Base-by-base conservation (phyloP, 2,329 filamentous ascomycete genomes). In the Pseudogymnoascus sp. region DNA sequence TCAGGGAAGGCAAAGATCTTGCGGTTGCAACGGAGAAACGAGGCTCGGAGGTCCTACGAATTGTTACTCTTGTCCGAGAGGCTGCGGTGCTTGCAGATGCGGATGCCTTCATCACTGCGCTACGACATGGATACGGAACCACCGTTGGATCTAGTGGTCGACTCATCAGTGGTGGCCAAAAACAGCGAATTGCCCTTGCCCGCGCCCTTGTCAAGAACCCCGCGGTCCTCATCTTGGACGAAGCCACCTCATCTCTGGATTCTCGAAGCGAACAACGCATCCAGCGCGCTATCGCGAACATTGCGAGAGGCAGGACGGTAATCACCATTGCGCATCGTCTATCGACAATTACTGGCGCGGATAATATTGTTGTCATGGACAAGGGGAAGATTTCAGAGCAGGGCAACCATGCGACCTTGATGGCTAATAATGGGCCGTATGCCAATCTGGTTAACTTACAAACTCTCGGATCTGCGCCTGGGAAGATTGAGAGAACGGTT, bases 311-410 rank as follows among this genome's bases (percentile, higher is more conserved):
- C 56, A 88, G 93, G 50, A 97, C 93, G 0, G 87, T 96, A 77
- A 84, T 97, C 65, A 91, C 97, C 46, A 97, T 97, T 77, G 93
- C 93, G 76, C 91, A 96, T 75, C 88, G 91, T 61, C 79, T 96
- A 17, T 93, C 90, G 35, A 96, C 91, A 0, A 93, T 96, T 68
- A 91, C 88, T 91, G 93, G 90, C 63, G 91, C 91, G 2, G 89
- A 96, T 72, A 88, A 91, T 69, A 96, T 96, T 65, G 79, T 95
- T 53, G 90, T 95, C 7, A 79, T 96, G 10, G 85, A 89, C 65
- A 84, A 87, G 64, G 91, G 91, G 15, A 80, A 82, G 42, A 87
- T 96, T 59, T 83, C 85, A 11, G 91, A 96, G 75, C 82, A 83
- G 59, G 91, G 91, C 15, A 91, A 86, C 0, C 91, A 96, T 71